Evolutionary conservation across 345 rosid species (phyloP).

Genomic region (Heritiera littoralis): DNA sequence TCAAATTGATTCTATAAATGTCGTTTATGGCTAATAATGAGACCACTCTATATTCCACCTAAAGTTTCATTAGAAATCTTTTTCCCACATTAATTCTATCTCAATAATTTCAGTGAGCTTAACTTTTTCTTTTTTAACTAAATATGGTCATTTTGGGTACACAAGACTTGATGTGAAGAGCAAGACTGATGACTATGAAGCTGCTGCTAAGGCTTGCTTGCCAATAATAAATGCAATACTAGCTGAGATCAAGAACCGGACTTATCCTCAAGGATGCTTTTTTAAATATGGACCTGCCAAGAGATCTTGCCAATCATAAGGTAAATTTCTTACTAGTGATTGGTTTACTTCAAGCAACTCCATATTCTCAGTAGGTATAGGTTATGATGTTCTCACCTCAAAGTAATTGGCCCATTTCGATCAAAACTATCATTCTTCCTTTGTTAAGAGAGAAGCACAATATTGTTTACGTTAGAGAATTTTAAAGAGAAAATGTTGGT

Average conservation of each 20-base stretch:
- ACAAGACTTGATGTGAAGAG: slow-evolving; percentile 64
- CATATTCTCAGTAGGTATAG: not conserved
- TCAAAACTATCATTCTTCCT: too few relatives aligned
- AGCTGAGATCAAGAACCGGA: slow-evolving; percentile 52
- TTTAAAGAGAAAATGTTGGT: too few relatives aligned
- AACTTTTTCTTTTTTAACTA: not conserved
- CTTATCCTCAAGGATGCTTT: slow-evolving; percentile 63
- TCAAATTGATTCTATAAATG: not conserved
- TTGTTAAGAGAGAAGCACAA: too few relatives aligned
- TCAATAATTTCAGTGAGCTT: not conserved
- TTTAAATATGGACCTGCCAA: slow-evolving; percentile 69
- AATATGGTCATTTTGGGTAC: slow-evolving; percentile 16
- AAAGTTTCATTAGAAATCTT: not conserved
- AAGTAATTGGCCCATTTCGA: too few relatives aligned
- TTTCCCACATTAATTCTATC: not conserved
- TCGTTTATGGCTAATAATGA: not conserved
- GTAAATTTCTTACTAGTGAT: slow-evolving; percentile 34
- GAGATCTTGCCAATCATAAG: slow-evolving; percentile 72
- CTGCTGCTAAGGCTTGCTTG: slow-evolving; percentile 78
- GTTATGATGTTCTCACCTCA: not conserved
- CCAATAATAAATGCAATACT: slow-evolving; percentile 58
- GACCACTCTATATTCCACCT: not conserved
- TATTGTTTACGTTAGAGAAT: too few relatives aligned
- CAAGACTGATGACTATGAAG: slow-evolving; percentile 46
- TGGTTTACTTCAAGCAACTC: not conserved